Evolutionary conservation across 108 stramenopile genomes (phyloP).

Genomic region (Skeletonema menzelii): DNA sequence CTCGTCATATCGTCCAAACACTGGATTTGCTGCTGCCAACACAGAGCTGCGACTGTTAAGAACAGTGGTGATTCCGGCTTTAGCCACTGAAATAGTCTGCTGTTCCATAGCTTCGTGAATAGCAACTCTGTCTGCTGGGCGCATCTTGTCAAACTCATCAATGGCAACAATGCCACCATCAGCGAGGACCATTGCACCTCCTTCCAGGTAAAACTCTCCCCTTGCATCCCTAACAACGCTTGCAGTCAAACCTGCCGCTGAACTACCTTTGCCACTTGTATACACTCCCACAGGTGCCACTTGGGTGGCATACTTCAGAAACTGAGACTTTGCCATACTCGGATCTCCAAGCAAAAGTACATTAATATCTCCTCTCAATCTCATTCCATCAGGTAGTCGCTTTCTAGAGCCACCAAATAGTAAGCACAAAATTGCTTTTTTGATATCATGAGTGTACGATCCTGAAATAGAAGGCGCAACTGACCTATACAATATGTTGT

Average conservation of each 20-base stretch:
- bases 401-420: conserved; percentile 91
- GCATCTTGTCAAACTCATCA: conserved; percentile 98
- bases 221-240: conserved; percentile 87
- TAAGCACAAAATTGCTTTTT: conserved; percentile 93
- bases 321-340: conserved; percentile 96
- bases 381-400: conserved; percentile 94
- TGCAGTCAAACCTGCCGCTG: conserved; percentile 98
- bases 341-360: conserved; percentile 97
- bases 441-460: conserved; percentile 97
- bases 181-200: conserved; percentile 99
- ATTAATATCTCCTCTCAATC: conserved; percentile 97
- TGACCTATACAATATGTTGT: conserved; percentile 80
- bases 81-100: conserved; percentile 99
- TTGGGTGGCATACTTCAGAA: conserved; percentile 90
- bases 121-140: conserved; percentile 96
- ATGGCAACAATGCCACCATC: conserved; percentile 99
- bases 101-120: conserved; percentile 99
- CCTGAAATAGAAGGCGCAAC: conserved; percentile 96
- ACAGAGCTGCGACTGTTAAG: conserved; percentile 93
- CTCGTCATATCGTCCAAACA: conserved; percentile 98
- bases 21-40: conserved; percentile 99
- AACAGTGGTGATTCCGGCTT: conserved; percentile 98
- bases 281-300: conserved; percentile 99
- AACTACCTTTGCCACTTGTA: conserved; percentile 98
- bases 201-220: conserved; percentile 99